A percentile compares a stretch with the other conserved stretches of the same genome.
These are phyloP conservation scores for Wallacemonas sp. DNA, from an alignment of 208 protist genomes.

Conservation along the genomic window DNA sequence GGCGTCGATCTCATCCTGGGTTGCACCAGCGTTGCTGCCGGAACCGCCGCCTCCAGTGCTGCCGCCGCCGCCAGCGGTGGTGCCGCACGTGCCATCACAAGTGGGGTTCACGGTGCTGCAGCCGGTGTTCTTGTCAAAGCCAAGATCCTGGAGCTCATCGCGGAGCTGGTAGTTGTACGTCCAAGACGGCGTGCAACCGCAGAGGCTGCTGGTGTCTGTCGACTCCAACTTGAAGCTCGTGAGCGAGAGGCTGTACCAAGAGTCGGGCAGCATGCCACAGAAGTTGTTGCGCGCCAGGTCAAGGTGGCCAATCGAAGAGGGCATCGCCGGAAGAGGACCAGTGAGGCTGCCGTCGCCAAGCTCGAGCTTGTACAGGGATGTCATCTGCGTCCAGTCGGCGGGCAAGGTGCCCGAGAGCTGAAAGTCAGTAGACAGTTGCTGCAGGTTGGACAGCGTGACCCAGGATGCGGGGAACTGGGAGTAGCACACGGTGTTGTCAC, in stretches of 20 bases:
- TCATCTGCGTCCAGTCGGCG: slow-evolving; percentile 2
- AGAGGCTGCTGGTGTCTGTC: background rate
- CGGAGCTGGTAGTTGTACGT: background rate
- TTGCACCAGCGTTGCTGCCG: background rate
- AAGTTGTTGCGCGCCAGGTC: background rate
- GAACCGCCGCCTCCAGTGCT: background rate
- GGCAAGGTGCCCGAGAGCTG: background rate
- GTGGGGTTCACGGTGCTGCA: background rate
- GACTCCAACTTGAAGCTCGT: background rate
- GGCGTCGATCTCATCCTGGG: background rate
- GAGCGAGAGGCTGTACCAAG: background rate
- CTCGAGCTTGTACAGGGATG: background rate
- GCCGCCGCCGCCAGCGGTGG: background rate
- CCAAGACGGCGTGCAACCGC: background rate
- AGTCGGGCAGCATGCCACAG: background rate
- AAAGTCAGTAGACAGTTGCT: background rate
- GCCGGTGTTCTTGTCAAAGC: background rate
- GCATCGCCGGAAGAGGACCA: background rate
- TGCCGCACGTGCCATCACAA: background rate
- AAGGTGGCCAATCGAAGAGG: background rate
- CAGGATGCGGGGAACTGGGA: too few species aligned
- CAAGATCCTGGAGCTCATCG: background rate
- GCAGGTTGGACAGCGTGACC: background rate
- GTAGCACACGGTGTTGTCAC: too few species aligned
- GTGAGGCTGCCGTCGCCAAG: background rate